These are phyloP conservation scores for Rubia tinctorum DNA, from an alignment of 305 asterid genomes.

Conservation along the genomic window DNA sequence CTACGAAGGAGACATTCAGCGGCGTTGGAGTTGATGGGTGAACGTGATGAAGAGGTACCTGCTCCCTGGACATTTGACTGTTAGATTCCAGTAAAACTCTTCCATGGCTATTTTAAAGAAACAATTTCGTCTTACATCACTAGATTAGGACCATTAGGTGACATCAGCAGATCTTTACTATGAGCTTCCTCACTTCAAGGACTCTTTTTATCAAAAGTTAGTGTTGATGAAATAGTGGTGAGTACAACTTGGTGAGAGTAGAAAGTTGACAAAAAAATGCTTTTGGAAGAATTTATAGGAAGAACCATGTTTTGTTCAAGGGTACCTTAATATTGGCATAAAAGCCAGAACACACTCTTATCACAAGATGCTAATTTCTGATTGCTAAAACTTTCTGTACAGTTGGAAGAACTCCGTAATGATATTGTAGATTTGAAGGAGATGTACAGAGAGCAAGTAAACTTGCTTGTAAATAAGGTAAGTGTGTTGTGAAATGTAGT, in stretches of 20 bases:
- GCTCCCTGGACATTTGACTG: background rate
- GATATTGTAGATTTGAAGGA: conserved; percentile 93
- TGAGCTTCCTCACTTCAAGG: background rate
- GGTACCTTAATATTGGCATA: background rate
- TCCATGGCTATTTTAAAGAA: background rate
- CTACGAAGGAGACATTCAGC: conserved; percentile 93
- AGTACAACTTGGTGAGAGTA: background rate
- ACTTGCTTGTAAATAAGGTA: conserved; percentile 95
- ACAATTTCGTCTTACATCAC: background rate
- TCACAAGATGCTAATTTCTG: conserved; percentile 5
- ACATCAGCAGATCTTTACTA: background rate
- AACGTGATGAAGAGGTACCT: conserved; percentile 99
- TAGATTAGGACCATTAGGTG: background rate
- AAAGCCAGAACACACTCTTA: background rate
- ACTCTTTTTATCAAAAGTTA: background rate
- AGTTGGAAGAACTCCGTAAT: conserved; percentile 98
- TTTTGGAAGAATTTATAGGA: background rate
- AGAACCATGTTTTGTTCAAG: background rate
- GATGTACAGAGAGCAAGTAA: conserved; percentile 99
- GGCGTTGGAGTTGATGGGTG: conserved; percentile 98
- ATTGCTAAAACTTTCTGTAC: conserved; percentile 17
- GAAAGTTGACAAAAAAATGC: background rate
- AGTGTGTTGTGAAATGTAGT: conserved; percentile 28
- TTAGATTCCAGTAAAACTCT: background rate
- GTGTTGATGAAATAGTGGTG: background rate